phyloP scores from a whole-genome alignment of 2,329 filamentous ascomycete species.

The Venturia carpophila region DNA sequence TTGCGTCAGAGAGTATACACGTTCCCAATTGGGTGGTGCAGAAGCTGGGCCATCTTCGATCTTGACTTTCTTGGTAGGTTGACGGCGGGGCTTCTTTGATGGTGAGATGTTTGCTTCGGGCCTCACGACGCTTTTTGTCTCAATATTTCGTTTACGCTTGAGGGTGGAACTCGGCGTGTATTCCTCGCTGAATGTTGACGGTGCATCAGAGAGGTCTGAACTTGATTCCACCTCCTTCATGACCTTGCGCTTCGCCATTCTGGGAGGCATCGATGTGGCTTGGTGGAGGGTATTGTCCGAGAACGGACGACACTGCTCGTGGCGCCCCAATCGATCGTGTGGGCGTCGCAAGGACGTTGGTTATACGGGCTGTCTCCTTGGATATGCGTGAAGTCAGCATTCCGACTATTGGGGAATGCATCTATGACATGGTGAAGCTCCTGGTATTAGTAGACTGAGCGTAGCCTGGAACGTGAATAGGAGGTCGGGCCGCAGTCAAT shows the following conservation, averaged over 20 bases:
- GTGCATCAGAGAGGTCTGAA: not conserved
- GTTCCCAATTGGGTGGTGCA: slow-evolving; percentile 74
- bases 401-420: not conserved
- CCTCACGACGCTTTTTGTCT: not conserved
- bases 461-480: not conserved
- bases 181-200: slow-evolving; percentile 3
- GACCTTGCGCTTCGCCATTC: not conserved
- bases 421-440: slow-evolving; percentile 3
- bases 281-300: not conserved
- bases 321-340: slow-evolving; percentile 6
- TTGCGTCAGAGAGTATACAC: slow-evolving; percentile 66
- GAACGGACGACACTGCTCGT: not conserved
- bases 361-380: slow-evolving; percentile 17
- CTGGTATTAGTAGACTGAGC: not conserved
- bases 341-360: not conserved
- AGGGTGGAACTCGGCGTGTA: not conserved
- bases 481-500: not conserved
- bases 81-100: slow-evolving; percentile 15
- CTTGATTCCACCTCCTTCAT: slow-evolving; percentile 8
- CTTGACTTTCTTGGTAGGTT: slow-evolving; percentile 16
- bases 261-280: not conserved
- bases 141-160: slow-evolving; percentile 15
- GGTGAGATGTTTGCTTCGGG: not conserved
- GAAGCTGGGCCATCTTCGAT: not conserved
- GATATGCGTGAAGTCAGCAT: slow-evolving; percentile 20